Evolutionary conservation across 2,329 filamentous ascomycete genomes (phyloP).

Genomic region (Cordyceps militaris): DNA sequence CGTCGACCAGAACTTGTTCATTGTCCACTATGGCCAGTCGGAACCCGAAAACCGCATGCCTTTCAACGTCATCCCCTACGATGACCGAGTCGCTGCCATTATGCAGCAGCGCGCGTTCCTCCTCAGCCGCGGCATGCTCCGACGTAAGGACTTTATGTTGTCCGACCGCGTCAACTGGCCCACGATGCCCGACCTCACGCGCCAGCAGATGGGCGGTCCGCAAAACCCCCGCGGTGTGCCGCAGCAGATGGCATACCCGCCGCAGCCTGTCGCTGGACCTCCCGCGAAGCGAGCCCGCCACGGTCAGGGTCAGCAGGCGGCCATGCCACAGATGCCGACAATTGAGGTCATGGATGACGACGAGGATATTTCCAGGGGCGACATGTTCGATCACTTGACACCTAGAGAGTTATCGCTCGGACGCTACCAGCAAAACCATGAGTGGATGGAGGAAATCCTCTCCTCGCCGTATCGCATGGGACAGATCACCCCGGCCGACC

Average conservation of each 20-base stretch:
- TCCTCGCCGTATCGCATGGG: constrained; percentile 80
- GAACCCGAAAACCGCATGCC: constrained; percentile 69
- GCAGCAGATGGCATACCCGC: constrained; percentile 56
- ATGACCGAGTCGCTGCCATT: constrained; percentile 51
- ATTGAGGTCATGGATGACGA: constrained; percentile 66
- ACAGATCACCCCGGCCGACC: constrained; percentile 79
- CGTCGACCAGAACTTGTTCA: constrained; percentile 77
- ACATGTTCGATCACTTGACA: constrained; percentile 83
- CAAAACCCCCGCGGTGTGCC: constrained; percentile 43
- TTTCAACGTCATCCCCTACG: constrained; percentile 56
- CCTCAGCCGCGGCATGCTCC: constrained; percentile 70
- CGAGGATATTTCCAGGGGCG: constrained; percentile 79
- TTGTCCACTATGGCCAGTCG: constrained; percentile 80
- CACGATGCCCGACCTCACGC: constrained; percentile 55
- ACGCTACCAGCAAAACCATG: constrained; percentile 89
- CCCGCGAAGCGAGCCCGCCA: constrained; percentile 50
- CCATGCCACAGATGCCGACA: constrained; percentile 32
- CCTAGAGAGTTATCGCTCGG: constrained; percentile 82
- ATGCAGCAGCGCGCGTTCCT: constrained; percentile 57
- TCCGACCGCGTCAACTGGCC: constrained; percentile 88
- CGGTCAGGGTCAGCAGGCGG: constrained; percentile 32
- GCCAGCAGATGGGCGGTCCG: constrained; percentile 44
- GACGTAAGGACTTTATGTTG: constrained; percentile 91
- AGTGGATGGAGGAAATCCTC: constrained; percentile 98
- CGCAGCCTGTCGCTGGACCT: constrained; percentile 42